Evolutionary conservation across 306 rosid species (phyloP).

Genomic region (Oemleria cerasiformis): DNA sequence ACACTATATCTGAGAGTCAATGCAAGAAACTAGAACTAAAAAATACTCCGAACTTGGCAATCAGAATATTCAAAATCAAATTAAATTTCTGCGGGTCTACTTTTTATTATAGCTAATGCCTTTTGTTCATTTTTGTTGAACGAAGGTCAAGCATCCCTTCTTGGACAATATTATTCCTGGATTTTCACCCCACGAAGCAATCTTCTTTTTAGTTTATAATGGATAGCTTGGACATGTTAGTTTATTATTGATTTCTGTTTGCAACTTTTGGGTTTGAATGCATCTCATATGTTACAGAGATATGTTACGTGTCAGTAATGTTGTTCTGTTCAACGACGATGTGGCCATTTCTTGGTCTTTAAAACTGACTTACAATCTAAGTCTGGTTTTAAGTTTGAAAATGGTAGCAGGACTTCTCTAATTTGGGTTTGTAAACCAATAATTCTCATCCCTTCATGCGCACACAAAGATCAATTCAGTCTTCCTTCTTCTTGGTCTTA

Average conservation of each 20-base stretch:
- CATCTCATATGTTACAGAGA: neutral
- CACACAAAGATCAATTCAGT: neutral
- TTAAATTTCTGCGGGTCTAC: neutral
- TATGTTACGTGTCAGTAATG: neutral
- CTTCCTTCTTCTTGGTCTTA: neutral
- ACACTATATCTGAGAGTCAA: conserved; percentile 2
- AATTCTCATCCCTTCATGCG: neutral
- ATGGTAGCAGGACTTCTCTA: neutral
- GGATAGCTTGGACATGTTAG: neutral
- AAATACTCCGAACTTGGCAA: neutral
- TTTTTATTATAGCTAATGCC: neutral
- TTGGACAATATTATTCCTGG: neutral
- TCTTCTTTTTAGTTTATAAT: neutral
- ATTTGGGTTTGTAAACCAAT: neutral
- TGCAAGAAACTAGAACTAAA: neutral
- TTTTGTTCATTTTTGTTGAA: neutral
- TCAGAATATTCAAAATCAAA: neutral
- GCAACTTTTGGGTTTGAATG: neutral
- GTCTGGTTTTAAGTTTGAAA: neutral
- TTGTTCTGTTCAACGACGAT: neutral
- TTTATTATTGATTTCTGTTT: neutral
- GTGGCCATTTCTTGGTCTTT: neutral
- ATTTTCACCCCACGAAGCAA: neutral
- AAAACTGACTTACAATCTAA: neutral
- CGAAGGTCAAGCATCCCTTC: neutral